phyloP scores from a whole-genome alignment of 176 grass and related monocot species.

The Eremochloa ophiuroides region DNA sequence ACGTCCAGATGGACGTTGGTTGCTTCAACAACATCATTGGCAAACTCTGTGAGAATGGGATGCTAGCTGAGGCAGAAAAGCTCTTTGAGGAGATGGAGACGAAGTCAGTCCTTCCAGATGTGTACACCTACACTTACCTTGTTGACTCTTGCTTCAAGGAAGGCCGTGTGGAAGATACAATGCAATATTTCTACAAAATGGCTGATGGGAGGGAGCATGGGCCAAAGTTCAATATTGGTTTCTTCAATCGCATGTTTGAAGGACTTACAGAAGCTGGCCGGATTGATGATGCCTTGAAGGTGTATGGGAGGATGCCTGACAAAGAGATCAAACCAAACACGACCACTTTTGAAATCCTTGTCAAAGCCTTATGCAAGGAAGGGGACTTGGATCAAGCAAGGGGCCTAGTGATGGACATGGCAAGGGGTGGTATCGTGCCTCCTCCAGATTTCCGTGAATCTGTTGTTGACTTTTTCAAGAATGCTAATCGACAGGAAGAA shows the following conservation, averaged over 20 bases:
- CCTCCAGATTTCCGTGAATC: slow-evolving; percentile 26
- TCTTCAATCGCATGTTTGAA: slow-evolving; percentile 23
- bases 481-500: slow-evolving; percentile 37
- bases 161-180: slow-evolving; percentile 41
- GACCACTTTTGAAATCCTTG: slow-evolving; percentile 41
- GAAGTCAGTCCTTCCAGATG: slow-evolving; percentile 54
- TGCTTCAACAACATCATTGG: slow-evolving; percentile 68
- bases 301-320: slow-evolving; percentile 20
- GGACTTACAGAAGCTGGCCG: slow-evolving; percentile 11
- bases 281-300: slow-evolving; percentile 29
- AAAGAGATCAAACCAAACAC: slow-evolving; percentile 39
- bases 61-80: slow-evolving; percentile 54
- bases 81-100: slow-evolving; percentile 57
- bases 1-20: slow-evolving; percentile 51
- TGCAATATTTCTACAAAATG: slow-evolving; percentile 42
- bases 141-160: slow-evolving; percentile 48
- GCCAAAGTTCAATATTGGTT: slow-evolving; percentile 43
- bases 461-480: slow-evolving; percentile 32
- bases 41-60: slow-evolving; percentile 45
- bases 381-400: slow-evolving; percentile 40
- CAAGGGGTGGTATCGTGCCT: slow-evolving; percentile 34
- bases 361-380: slow-evolving; percentile 43
- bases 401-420: slow-evolving; percentile 41
- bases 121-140: slow-evolving; percentile 40
- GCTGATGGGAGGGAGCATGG: slow-evolving; percentile 42